These are phyloP conservation scores for Plectranthus barbatus DNA, from an alignment of 257 asterid genomes.

Conservation along the genomic window DNA sequence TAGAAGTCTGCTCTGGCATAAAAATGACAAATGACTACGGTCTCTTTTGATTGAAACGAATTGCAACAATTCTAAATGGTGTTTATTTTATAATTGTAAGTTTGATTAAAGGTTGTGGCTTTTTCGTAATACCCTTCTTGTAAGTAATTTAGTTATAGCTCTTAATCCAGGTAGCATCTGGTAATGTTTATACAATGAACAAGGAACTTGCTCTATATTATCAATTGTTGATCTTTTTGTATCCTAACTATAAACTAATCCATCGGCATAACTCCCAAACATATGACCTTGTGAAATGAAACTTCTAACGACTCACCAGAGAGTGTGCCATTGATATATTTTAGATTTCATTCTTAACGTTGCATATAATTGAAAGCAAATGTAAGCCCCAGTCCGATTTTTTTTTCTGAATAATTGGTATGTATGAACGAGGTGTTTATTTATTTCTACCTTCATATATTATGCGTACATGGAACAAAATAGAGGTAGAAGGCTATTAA, in stretches of 20 bases:
- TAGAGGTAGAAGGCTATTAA: conserved; percentile 76
- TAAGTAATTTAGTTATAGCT: not conserved
- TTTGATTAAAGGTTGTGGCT: too few species aligned
- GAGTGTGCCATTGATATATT: not conserved
- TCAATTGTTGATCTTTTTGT: too few species aligned
- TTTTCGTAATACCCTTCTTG: too few species aligned
- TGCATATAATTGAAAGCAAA: not conserved
- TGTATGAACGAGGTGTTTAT: conserved; percentile 84
- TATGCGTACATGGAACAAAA: conserved; percentile 97
- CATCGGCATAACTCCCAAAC: not conserved
- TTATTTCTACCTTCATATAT: conserved; percentile 84
- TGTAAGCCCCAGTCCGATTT: not conserved
- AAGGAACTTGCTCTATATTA: too few species aligned
- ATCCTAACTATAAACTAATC: too few species aligned
- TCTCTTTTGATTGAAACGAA: too few species aligned
- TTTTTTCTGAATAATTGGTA: conserved; percentile 21
- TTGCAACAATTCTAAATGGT: too few species aligned
- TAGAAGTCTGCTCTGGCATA: too few species aligned
- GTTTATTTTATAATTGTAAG: too few species aligned
- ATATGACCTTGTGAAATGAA: not conserved
- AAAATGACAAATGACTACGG: too few species aligned
- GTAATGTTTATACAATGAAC: not conserved
- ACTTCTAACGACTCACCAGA: not conserved
- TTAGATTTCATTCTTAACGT: not conserved
- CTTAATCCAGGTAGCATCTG: not conserved